These are phyloP conservation scores for Pholiota conissans DNA, from an alignment of 768 basidiomycete genomes.

Conservation along the genomic window DNA sequence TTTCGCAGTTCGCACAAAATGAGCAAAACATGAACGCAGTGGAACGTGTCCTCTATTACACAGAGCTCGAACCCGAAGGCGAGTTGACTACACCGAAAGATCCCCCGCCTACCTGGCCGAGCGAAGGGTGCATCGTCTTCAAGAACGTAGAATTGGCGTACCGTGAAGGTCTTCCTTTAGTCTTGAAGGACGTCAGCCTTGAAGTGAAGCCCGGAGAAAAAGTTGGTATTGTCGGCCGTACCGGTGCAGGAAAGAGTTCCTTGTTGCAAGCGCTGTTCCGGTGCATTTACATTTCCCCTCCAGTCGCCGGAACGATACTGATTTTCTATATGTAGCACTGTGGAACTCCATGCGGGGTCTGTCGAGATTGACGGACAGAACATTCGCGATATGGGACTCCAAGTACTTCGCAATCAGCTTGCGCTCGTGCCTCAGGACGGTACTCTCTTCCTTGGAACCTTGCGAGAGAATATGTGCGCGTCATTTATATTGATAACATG, in stretches of 20 bases:
- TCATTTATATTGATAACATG: background rate
- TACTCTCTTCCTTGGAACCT: conserved; percentile 45
- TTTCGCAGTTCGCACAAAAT: conserved; percentile 56
- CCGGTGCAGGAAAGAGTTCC: conserved; percentile 56
- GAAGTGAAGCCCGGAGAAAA: conserved; percentile 63
- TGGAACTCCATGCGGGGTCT: conserved; percentile 56
- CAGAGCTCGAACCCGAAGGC: conserved; percentile 60
- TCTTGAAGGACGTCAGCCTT: conserved; percentile 62
- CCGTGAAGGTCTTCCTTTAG: conserved; percentile 61
- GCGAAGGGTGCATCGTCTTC: conserved; percentile 55
- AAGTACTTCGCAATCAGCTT: conserved; percentile 50
- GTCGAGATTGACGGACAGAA: conserved; percentile 62
- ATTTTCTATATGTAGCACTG: too few species aligned
- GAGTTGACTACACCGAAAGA: conserved; percentile 39
- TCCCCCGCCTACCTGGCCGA: conserved; percentile 51
- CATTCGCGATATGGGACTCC: conserved; percentile 52
- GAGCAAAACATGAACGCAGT: conserved; percentile 77
- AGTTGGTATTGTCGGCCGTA: conserved; percentile 49
- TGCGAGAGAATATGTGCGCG: conserved; percentile 44
- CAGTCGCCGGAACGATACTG: too few species aligned
- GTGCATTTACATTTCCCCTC: conserved; percentile 23
- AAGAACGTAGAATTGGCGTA: conserved; percentile 58
- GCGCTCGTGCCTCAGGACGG: conserved; percentile 71
- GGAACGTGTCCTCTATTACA: conserved; percentile 68
- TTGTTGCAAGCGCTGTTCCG: conserved; percentile 58